Evolutionary conservation across 441 rosid species (phyloP).

Genomic region (Eruca vesicaria): DNA sequence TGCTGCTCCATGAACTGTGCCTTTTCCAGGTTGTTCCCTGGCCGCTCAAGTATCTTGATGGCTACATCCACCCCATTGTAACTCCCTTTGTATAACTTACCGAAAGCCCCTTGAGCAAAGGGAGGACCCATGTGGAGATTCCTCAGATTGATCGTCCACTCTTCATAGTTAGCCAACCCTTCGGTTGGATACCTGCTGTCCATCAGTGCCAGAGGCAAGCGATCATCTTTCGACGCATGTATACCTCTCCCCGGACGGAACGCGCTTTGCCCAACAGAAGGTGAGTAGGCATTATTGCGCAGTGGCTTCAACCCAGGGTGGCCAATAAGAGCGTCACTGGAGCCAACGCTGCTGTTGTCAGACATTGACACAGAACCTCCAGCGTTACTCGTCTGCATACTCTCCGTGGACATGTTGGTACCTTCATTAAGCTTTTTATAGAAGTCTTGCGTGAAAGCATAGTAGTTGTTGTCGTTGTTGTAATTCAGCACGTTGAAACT

Average conservation of each 20-base stretch:
- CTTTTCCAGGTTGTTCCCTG: slow-evolving; percentile 57
- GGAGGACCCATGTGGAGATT: slow-evolving; percentile 73
- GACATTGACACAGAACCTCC: slow-evolving; percentile 90
- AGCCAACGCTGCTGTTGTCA: slow-evolving; percentile 76
- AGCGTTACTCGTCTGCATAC: slow-evolving; percentile 66
- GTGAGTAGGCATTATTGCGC: slow-evolving; percentile 40
- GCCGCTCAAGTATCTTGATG: slow-evolving; percentile 86
- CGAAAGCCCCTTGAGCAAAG: slow-evolving; percentile 94
- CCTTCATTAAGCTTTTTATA: slow-evolving; percentile 78
- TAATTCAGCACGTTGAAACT: slow-evolving; percentile 53
- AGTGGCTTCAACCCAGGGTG: slow-evolving; percentile 69
- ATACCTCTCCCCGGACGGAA: slow-evolving; percentile 52
- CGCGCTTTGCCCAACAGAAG: slow-evolving; percentile 65
- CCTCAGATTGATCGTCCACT: slow-evolving; percentile 82
- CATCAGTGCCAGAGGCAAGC: slow-evolving; percentile 69
- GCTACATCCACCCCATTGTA: slow-evolving; percentile 88
- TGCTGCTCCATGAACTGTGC: slow-evolving; percentile 87
- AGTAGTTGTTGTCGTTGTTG: slow-evolving; percentile 55
- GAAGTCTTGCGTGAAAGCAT: slow-evolving; percentile 67
- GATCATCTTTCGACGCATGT: slow-evolving; percentile 68
- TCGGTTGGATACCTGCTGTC: slow-evolving; percentile 57
- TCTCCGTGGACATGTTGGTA: slow-evolving; percentile 77
- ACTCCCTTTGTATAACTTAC: slow-evolving; percentile 79
- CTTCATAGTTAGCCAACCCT: slow-evolving; percentile 64
- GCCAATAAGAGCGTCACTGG: slow-evolving; percentile 72